Percentiles rank a stretch among this genome's conserved stretches.
phyloP scores from a whole-genome alignment of 108 stramenopile species.

The Cyclotella kingstonii region DNA sequence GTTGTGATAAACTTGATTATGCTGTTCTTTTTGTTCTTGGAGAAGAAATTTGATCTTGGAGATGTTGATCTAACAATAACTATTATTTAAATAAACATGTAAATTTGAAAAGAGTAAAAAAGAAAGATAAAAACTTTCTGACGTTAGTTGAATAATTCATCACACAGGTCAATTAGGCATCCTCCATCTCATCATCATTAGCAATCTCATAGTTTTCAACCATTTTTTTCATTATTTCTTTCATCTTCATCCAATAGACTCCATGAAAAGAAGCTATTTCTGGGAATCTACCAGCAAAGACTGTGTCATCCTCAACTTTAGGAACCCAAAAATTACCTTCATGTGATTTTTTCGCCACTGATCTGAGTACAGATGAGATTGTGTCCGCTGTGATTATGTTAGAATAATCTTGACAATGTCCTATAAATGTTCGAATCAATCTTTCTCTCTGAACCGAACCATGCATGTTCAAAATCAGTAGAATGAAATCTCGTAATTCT shows the following conservation, averaged over 20 bases:
- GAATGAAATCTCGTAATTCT: constrained; percentile 68
- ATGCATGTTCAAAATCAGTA: constrained; percentile 68
- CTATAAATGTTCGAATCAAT: constrained; percentile 47
- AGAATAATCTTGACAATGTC: constrained; percentile 3
- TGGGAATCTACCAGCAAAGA: constrained; percentile 51
- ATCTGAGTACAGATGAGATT: constrained; percentile 56
- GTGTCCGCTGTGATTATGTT: constrained; percentile 40
- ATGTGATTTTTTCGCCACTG: constrained; percentile 50
- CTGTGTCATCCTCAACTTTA: constrained; percentile 69
- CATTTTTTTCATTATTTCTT: constrained; percentile 38
- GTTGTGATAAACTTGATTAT: constrained; percentile 50
- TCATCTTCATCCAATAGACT: constrained; percentile 73
- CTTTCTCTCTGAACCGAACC: constrained; percentile 62
- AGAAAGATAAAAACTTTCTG: too few species aligned
- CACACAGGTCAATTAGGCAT: too few species aligned
- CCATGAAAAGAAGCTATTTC: constrained; percentile 47
- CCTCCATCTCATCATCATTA: not conserved
- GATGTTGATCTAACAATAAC: too few species aligned
- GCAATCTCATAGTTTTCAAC: constrained; percentile 33
- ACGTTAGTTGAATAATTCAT: too few species aligned
- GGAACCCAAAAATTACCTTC: constrained; percentile 56
- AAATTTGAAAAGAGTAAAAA: too few species aligned
- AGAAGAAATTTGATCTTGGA: constrained; percentile 35
- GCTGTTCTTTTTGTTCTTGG: constrained; percentile 56
- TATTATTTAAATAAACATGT: too few species aligned